Percentiles rank a stretch among this genome's conserved stretches.
Evolutionary conservation across 1,284 basidiomycete species (phyloP).

Genomic region (Puccinia polysora): DNA sequence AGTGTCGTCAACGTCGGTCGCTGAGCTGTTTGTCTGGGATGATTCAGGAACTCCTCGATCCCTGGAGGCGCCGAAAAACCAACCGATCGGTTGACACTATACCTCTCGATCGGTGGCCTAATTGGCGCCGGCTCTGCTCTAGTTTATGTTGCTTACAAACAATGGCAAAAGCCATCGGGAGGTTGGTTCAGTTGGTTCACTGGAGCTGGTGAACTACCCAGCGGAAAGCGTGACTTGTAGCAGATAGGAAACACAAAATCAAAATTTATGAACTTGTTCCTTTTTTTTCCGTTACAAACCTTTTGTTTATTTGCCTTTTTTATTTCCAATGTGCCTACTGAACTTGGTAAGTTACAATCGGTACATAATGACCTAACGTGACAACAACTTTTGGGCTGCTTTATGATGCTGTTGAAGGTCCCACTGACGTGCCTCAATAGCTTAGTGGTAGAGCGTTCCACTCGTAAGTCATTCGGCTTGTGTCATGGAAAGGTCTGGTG

Average conservation of each 20-base stretch:
- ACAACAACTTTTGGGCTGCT: no score
- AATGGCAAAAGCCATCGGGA: slow-evolving; percentile 27
- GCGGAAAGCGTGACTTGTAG: slow-evolving; percentile 18
- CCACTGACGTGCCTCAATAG: slow-evolving; percentile 30
- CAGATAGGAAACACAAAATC: not conserved
- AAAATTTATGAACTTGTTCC: not conserved
- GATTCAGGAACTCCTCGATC: slow-evolving; percentile 40
- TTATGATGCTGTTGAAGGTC: not conserved
- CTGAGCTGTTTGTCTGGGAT: not conserved
- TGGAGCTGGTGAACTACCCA: not conserved
- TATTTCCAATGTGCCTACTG: not conserved
- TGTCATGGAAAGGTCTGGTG: slow-evolving; percentile 43
- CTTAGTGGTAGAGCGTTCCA: slow-evolving; percentile 45
- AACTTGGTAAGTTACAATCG: not conserved
- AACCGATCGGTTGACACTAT: slow-evolving; percentile 30
- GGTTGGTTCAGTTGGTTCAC: slow-evolving; percentile 36
- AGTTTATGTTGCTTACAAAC: slow-evolving; percentile 38
- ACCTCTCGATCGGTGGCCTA: slow-evolving; percentile 31
- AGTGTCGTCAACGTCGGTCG: not conserved
- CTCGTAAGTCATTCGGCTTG: slow-evolving; percentile 7
- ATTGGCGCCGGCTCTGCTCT: slow-evolving; percentile 31
- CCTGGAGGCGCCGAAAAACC: slow-evolving; percentile 40
- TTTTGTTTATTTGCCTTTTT: not conserved
- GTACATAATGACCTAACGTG: not conserved
- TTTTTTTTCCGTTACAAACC: not conserved